These are phyloP conservation scores for Colletotrichum incanum DNA, from an alignment of 2,329 filamentous ascomycete species.

Conservation along the genomic window DNA sequence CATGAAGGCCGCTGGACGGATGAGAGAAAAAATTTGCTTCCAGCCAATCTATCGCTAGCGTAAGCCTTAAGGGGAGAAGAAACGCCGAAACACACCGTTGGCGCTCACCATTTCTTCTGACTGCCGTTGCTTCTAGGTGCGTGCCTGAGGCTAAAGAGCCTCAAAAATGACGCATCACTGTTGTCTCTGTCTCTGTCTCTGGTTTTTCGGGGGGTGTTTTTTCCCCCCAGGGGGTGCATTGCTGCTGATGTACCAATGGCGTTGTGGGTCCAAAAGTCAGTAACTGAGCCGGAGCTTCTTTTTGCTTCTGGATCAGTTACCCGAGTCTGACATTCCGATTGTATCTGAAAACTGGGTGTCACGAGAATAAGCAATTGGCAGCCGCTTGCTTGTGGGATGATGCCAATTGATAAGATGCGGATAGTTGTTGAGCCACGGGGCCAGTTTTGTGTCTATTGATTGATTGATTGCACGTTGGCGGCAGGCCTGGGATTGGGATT, in stretches of 20 bases:
- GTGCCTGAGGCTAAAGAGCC: conserved; percentile 42
- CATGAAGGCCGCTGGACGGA: background rate
- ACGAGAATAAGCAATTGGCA: conserved; percentile 26
- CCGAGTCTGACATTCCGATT: conserved; percentile 15
- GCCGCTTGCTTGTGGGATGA: background rate
- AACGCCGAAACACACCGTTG: conserved; percentile 29
- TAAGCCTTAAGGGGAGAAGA: conserved; percentile 18
- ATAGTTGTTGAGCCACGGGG: conserved; percentile 6
- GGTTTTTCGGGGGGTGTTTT: background rate
- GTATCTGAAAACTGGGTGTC: conserved; percentile 15
- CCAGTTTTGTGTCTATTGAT: conserved; percentile 2
- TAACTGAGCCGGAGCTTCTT: conserved; percentile 24
- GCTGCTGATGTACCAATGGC: background rate
- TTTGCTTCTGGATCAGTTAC: conserved; percentile 19
- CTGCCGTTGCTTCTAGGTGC: conserved; percentile 18
- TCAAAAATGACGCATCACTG: conserved; percentile 42
- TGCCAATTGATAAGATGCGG: conserved; percentile 13
- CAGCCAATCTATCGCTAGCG: conserved; percentile 12
- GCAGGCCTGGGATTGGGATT: background rate
- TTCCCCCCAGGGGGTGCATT: background rate
- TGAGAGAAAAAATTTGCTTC: background rate
- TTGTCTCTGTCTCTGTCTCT: conserved; percentile 9
- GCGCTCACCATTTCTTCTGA: conserved; percentile 18
- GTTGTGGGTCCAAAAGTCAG: conserved; percentile 6
- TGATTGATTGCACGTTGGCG: background rate